Evolutionary conservation across 1,139 yeast genomes (phyloP), one percentile per base, ranked within the genome.

Genomic region (Yarrowia galli): DNA sequence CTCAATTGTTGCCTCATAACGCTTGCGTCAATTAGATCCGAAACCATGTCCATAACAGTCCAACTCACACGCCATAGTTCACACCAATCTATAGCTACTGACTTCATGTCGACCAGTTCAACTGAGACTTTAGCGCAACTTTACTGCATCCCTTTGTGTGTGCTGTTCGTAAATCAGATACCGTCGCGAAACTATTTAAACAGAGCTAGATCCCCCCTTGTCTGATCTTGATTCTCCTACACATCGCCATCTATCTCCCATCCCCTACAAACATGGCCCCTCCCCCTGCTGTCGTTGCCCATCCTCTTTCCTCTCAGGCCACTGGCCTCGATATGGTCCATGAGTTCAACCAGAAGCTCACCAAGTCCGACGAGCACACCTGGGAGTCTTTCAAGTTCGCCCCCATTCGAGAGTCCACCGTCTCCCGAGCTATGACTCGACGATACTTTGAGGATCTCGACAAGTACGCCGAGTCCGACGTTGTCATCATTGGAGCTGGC

Each of bases 391-490:
- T 89, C 79, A 80, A 82, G 72, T 89, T 89, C 77, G 84, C 86
- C 28, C 92, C 92, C 70, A 89, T 89, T 73, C 83, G 93, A 70
- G 95, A 89, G 79, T 87, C 92, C 12, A 87, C 90, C 3, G 93
- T 89, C 45, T 88, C 93, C n/a, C 83, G 95, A 70, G 95, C 95
- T 46, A 89, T 89, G 95, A 89, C 93, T 66, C 83, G 81, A 72
- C 85, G 95, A 71, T 89, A 89, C 80, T 89, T 89, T 77, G 84
- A 85, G 63, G 95, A 89, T 75, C 79, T 89, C 74, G 91, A 89
- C 79, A 88, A 85, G 76, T 88, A 85, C 75, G 88, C 92, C 42
- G 93, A 89, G 74, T 84, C 89, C 23, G 95, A 89, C 71, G 85
- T 89, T 64, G 91, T 89, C 53, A 86, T 89, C 74, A 84, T 89